Base-by-base conservation (phyloP, 768 basidiomycete genomes). In the Boletus sp. region DNA sequence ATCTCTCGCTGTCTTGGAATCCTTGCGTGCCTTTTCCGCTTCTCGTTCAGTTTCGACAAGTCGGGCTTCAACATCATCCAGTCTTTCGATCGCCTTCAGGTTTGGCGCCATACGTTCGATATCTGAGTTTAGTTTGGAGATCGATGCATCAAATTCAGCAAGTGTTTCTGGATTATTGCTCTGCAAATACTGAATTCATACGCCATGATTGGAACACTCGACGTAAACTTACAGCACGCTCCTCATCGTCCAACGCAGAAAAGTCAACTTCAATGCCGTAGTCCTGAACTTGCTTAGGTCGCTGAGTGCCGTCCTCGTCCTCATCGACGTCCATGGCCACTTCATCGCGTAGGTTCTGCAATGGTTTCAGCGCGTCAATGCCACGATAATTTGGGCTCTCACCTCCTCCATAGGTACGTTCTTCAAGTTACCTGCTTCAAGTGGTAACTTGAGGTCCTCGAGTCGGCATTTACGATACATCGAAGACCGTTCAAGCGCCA, bases 401-500 rank as follows among this genome's bases (percentile, higher is more conserved):
- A 92, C 94, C 84, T 98, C 97, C 68, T 98, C 94, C 84, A 98
- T 90, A 0, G 96, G 91, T 2, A 98, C 92, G 63, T 90, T 83
- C 71, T 84, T 87, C 53, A 98, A 75, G 65, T 84, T 82, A 7
- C 96, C 97, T 53, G 80, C 71, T 14, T 79, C 63, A 12, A 98
- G 75, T 0, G 96, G 94, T 17, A 99, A 71, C 56, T 82, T 82
- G 62, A 98, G 89, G 64, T 97, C 94, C 60, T 99, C 97, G 44
- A 99, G 78, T 60, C 94, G 84, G 73, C 96, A 98, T 67, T 91
- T 92, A 15, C 95, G 84, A 69, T 98, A 98, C 46, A 91, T 81
- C 0, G 87, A 78, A 24, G 93, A 91, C 24, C 96, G 80, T 66
- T 98, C 95, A 46, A 92, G 78, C 0, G 86, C 87, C 29, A 89